phyloP scores from a whole-genome alignment of 2,329 filamentous ascomycete species.

The Proliferodiscus dingleyae region DNA sequence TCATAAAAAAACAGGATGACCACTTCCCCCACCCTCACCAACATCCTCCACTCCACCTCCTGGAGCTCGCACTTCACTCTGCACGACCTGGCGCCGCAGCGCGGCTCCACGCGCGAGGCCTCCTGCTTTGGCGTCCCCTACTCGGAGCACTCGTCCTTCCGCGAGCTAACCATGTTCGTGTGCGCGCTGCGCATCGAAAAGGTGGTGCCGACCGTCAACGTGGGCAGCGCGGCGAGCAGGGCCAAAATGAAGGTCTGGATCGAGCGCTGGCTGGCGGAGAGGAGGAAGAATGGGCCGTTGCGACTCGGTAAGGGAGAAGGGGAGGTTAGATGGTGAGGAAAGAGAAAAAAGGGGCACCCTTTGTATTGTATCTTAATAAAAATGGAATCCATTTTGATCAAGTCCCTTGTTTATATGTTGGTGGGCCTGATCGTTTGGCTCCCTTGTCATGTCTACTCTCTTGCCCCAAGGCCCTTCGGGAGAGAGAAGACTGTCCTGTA shows the following conservation, averaged over 20 bases:
- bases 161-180: constrained; percentile 90
- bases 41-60: constrained; percentile 51
- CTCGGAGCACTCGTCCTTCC: constrained; percentile 90
- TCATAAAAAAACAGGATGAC: constrained; percentile 37
- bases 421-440: too few relatives aligned
- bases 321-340: constrained; percentile 26
- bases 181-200: constrained; percentile 82
- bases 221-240: constrained; percentile 53
- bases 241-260: constrained; percentile 61
- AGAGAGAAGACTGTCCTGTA: too few relatives aligned
- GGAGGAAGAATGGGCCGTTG: constrained; percentile 51
- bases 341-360: too few relatives aligned
- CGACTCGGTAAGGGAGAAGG: constrained; percentile 26
- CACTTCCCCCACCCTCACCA: constrained; percentile 58
- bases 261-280: constrained; percentile 57
- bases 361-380: too few relatives aligned
- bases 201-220: constrained; percentile 90
- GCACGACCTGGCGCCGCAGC: constrained; percentile 70
- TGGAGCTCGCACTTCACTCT: constrained; percentile 74
- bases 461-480: too few relatives aligned
- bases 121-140: constrained; percentile 94
- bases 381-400: too few relatives aligned
- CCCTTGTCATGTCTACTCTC: too few relatives aligned
- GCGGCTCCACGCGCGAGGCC: constrained; percentile 76
- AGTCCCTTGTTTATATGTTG: too few relatives aligned